These are phyloP conservation scores for Panus rudis DNA, from an alignment of 768 basidiomycete genomes.

Conservation along the genomic window DNA sequence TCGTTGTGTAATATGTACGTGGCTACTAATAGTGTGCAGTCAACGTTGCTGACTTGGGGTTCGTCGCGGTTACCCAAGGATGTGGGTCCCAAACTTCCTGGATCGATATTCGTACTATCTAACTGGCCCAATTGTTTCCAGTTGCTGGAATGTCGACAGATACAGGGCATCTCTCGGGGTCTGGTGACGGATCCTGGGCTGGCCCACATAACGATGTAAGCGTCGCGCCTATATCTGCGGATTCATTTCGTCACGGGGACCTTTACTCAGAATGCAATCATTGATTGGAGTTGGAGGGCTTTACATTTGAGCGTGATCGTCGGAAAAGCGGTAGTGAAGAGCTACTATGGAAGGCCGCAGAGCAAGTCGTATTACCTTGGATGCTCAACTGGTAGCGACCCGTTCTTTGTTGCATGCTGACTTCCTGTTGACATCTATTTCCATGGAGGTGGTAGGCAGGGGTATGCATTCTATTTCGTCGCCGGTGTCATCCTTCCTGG, in stretches of 20 bases:
- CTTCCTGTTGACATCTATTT: not conserved
- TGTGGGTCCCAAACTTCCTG: conserved; percentile 1
- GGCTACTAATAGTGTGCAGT: conserved; percentile 1
- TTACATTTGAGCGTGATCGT: conserved; percentile 11
- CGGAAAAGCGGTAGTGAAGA: conserved; percentile 11
- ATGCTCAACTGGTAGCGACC: conserved; percentile 14
- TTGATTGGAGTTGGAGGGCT: conserved; percentile 12
- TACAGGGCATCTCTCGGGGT: conserved; percentile 2
- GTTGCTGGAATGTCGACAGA: conserved; percentile 9
- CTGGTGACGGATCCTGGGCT: conserved; percentile 1
- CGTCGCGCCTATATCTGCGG: not conserved
- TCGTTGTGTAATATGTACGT: not conserved
- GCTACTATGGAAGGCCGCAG: conserved; percentile 8
- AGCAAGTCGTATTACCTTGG: conserved; percentile 17
- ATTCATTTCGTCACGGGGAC: not conserved
- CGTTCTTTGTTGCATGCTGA: not conserved
- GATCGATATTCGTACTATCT: not conserved
- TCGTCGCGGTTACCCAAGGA: conserved; percentile 3
- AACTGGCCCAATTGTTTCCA: not conserved
- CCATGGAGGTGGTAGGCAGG: not conserved
- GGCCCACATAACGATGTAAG: conserved; percentile 6
- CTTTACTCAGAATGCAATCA: conserved; percentile 8
- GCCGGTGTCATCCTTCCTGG: not conserved
- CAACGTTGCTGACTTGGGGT: conserved; percentile 5
- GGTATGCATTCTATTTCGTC: not conserved